A percentile compares a stretch with the other conserved stretches of the same genome.
Evolutionary conservation across 1,139 yeast genomes (phyloP).

Genomic region (Nakaseomyces uthaithaninus): DNA sequence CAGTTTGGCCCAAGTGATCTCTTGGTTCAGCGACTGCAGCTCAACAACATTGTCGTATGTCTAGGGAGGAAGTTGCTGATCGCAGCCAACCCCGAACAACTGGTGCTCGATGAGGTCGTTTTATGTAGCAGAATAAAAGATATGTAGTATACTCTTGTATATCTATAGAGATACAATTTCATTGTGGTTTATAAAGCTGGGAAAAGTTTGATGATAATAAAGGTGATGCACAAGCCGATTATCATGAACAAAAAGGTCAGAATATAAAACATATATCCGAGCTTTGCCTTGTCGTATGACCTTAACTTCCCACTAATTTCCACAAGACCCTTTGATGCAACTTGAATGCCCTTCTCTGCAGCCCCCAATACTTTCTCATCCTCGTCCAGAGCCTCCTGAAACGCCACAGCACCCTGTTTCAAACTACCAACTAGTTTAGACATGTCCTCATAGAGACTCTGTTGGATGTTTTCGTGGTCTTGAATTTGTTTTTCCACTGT

Average conservation of each 20-base stretch:
- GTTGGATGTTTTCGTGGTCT: conserved; percentile 34
- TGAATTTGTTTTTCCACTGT: conserved; percentile 32
- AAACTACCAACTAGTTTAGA: conserved; percentile 32
- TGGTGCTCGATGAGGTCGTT: no score
- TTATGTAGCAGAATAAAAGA: no score
- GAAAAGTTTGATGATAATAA: conserved; percentile 32
- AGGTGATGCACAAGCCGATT: conserved; percentile 29
- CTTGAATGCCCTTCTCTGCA: conserved; percentile 36
- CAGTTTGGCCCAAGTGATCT: no score
- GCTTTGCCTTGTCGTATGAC: conserved; percentile 29
- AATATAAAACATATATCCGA: conserved; percentile 32
- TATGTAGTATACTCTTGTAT: no score
- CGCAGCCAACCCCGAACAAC: no score
- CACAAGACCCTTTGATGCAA: conserved; percentile 32
- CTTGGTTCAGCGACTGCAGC: no score
- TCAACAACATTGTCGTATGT: no score
- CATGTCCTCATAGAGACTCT: conserved; percentile 34
- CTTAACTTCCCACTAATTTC: conserved; percentile 28
- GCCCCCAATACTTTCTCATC: conserved; percentile 35
- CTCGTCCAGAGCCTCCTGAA: conserved; percentile 34
- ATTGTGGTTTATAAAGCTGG: conserved; percentile 32
- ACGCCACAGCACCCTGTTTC: conserved; percentile 35
- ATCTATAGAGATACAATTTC: background rate
- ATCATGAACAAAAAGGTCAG: conserved; percentile 26
- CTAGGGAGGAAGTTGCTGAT: no score